Conservation (phyloP, 1,284 basidiomycete genomes). For the Pulveroboletus sp. region DNA sequence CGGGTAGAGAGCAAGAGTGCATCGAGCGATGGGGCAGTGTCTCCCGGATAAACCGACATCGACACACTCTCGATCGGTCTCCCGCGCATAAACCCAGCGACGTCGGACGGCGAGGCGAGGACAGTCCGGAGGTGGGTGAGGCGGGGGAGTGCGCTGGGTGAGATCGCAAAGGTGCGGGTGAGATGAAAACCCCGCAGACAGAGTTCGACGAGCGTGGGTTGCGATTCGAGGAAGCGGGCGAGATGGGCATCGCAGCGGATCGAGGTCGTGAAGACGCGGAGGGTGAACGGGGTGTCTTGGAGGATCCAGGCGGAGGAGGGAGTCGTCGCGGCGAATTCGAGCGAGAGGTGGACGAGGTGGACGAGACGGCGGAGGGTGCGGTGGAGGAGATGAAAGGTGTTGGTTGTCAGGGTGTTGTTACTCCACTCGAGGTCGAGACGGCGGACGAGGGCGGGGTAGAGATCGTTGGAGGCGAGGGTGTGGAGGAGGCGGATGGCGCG, state of each 20-base stretch:
- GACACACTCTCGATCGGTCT: constrained; percentile 51
- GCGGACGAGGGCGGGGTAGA: constrained; percentile 40
- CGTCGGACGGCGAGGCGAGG: constrained; percentile 44
- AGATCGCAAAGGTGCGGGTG: constrained; percentile 35
- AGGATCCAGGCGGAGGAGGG: constrained; percentile 45
- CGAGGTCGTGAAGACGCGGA: constrained; percentile 48
- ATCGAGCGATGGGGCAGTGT: constrained; percentile 38
- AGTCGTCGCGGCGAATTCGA: constrained; percentile 45
- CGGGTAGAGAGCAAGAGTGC: constrained; percentile 39
- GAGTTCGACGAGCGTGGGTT: constrained; percentile 46
- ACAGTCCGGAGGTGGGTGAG: constrained; percentile 51
- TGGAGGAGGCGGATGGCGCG: constrained; percentile 38
- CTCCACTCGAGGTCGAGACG: constrained; percentile 42
- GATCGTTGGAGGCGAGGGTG: constrained; percentile 35
- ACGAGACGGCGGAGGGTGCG: constrained; percentile 38
- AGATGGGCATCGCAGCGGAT: constrained; percentile 46
- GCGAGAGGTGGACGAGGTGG: constrained; percentile 39
- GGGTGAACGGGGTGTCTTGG: constrained; percentile 39
- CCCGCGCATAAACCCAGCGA: constrained; percentile 43
- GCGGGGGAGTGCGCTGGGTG: constrained; percentile 42
- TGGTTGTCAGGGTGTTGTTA: constrained; percentile 33
- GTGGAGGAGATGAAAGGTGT: constrained; percentile 48
- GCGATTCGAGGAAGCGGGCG: constrained; percentile 49
- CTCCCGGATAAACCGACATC: constrained; percentile 47
- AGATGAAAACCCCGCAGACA: constrained; percentile 46